These are phyloP conservation scores for Neurospora intermedia DNA, from an alignment of 495 filamentous ascomycete species.

Conservation along the genomic window DNA sequence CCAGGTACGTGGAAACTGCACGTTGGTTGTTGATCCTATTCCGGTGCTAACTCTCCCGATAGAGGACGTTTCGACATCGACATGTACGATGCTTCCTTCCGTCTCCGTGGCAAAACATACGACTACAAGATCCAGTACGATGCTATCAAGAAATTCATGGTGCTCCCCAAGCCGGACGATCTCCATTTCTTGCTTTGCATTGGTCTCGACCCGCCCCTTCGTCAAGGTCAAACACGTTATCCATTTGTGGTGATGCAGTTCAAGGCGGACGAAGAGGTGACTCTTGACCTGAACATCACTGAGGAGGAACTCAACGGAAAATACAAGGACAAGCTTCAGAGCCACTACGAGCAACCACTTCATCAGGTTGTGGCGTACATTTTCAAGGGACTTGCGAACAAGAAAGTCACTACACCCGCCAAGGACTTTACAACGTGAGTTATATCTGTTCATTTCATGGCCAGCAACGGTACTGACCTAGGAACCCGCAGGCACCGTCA, in stretches of 20 bases:
- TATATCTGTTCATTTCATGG: background rate
- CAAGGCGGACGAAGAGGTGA: conserved; percentile 95
- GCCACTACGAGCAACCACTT: conserved; percentile 85
- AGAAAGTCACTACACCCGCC: conserved; percentile 87
- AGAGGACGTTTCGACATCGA: conserved; percentile 99
- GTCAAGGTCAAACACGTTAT: conserved; percentile 96
- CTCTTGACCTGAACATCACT: conserved; percentile 94
- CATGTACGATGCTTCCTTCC: conserved; percentile 98
- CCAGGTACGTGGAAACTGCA: conserved; percentile 52
- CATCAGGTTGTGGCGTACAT: conserved; percentile 87
- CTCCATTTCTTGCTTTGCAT: conserved; percentile 89
- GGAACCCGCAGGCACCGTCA: conserved; percentile 59
- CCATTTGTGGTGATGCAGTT: conserved; percentile 99
- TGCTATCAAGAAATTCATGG: conserved; percentile 95
- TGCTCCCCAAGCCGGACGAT: conserved; percentile 95
- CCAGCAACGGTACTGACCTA: conserved; percentile 1
- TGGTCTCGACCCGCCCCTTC: conserved; percentile 88
- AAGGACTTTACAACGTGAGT: conserved; percentile 73
- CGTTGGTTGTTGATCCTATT: background rate
- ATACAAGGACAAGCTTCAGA: conserved; percentile 78
- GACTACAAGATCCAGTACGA: conserved; percentile 99
- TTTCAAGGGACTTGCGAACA: conserved; percentile 85
- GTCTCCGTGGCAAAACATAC: conserved; percentile 96
- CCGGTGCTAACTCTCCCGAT: conserved; percentile 22
- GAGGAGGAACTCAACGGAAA: conserved; percentile 70